phyloP scores from a whole-genome alignment of 352 stramenopile genomes.

The Hyaloperonospora brassicae region DNA sequence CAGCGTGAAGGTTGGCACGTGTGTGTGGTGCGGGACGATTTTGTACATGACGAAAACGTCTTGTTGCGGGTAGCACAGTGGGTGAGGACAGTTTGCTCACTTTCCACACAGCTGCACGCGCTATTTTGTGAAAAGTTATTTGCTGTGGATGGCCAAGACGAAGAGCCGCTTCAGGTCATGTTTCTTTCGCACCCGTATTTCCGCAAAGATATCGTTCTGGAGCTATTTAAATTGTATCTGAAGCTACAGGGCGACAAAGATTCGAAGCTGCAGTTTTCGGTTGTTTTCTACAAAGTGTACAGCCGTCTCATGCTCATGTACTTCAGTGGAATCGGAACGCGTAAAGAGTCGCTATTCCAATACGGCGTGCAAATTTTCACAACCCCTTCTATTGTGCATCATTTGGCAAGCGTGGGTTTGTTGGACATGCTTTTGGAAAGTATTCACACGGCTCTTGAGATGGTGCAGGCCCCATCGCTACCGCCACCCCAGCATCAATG shows the following conservation, averaged over 20 bases:
- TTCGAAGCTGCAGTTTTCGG: conserved; percentile 91
- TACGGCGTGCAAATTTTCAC: conserved; percentile 93
- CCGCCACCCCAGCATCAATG: conserved; percentile 18
- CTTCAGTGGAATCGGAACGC: conserved; percentile 85
- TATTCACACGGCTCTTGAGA: conserved; percentile 66
- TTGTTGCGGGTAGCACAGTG: conserved; percentile 61
- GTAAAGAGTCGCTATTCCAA: conserved; percentile 84
- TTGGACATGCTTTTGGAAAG: conserved; percentile 71
- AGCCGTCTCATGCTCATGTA: conserved; percentile 83
- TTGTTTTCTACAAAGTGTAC: conserved; percentile 82
- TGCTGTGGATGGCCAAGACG: conserved; percentile 23
- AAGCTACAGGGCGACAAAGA: conserved; percentile 91
- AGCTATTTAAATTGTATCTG: conserved; percentile 92
- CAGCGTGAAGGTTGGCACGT: conserved; percentile 78
- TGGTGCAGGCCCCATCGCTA: conserved; percentile 38
- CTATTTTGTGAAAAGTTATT: conserved; percentile 71
- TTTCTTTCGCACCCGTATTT: conserved; percentile 93
- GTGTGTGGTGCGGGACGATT: conserved; percentile 61
- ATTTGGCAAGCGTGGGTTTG: conserved; percentile 50
- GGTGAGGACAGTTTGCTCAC: conserved; percentile 55
- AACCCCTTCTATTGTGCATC: conserved; percentile 81
- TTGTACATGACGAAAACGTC: conserved; percentile 66
- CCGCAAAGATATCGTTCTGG: conserved; percentile 87
- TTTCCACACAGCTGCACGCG: conserved; percentile 54
- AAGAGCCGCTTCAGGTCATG: conserved; percentile 83